Base-by-base conservation (phyloP, 2,329 filamentous ascomycete genomes). In the Sclerotinia glacialis region DNA sequence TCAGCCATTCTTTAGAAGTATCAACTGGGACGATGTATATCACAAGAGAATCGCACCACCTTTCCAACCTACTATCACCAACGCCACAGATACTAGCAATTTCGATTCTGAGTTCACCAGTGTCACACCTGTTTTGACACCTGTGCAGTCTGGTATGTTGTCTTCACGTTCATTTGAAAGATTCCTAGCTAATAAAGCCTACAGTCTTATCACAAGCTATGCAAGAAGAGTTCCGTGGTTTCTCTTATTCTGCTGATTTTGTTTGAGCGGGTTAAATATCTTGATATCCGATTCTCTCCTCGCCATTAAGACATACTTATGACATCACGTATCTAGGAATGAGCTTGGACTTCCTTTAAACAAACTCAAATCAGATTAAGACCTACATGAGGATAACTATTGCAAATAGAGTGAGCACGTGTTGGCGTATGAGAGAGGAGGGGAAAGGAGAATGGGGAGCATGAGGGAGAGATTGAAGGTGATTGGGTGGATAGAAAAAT, bases 211-310 rank as follows among this genome's bases (percentile, higher is more conserved):
- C 94, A 37, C 95, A 98, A 83, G 92, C 93, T 53, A 98, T 98
- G 93, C 95, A 99, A 81, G 95, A 99, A 82, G 93, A 99, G 78
- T 99, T 99, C 89, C 88, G 95, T 68, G 95, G 95, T 72, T 99
- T 99, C 83, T 98, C 94, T 34, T 99, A 99, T 80, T 74, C 74
- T 18, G 75, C 74, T 9, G 76, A 77, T 66, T 76, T 77, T 50
- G 69, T 77, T 56, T 77, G 74, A 77, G 58, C 56, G 34, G 44
- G 18, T 49, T 21, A 5, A 47, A 5, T 47, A 37, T 11, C 28
- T 12, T 34, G 12, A 28, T 11, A 18, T 34, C 9, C 34, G 23
- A 44, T 58, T 26, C n/a, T 23, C 31, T 55, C 34, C 21, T 55
- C 53, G 34, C 34, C 34, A 55, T 37, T 8, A 8, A 55, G 34